phyloP scores from a whole-genome alignment of 2,329 filamentous ascomycete genomes.

The Aphanocladium album region DNA sequence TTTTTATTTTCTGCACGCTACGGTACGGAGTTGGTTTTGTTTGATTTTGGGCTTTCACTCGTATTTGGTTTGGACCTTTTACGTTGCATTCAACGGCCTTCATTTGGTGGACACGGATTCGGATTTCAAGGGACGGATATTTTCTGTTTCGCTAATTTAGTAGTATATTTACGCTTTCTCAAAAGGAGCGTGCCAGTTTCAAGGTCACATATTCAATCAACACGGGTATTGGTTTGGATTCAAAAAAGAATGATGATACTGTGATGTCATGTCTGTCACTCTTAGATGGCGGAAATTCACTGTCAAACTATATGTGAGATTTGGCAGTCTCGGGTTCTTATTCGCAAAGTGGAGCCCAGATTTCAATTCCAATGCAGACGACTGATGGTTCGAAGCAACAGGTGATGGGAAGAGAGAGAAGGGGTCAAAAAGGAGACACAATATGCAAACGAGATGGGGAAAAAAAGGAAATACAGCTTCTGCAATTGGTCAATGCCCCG shows the following conservation, averaged over 20 bases:
- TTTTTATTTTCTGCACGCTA: no score
- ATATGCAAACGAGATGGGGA: not conserved
- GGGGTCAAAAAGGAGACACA: not conserved
- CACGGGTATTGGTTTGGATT: not conserved
- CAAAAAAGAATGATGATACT: not conserved
- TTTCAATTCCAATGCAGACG: no score
- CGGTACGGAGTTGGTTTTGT: constrained; percentile 2
- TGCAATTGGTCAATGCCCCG: not conserved
- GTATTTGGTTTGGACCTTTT: not conserved
- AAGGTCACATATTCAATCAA: not conserved
- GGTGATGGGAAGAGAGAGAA: no score
- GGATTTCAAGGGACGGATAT: not conserved
- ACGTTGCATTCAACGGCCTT: not conserved
- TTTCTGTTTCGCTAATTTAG: not conserved
- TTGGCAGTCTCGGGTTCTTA: no score
- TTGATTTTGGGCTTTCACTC: not conserved
- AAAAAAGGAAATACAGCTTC: no score
- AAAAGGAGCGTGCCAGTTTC: not conserved
- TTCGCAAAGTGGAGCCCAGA: no score
- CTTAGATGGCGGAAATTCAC: no score
- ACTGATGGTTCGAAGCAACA: no score
- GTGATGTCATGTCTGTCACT: no score
- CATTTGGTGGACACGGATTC: not conserved
- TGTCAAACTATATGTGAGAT: no score
- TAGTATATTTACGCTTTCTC: not conserved